Percentiles rank a stretch among this genome's conserved stretches.
Evolutionary conservation across 371 early-diverging fungal species (phyloP).

Genomic region (Globomyces sp.): DNA sequence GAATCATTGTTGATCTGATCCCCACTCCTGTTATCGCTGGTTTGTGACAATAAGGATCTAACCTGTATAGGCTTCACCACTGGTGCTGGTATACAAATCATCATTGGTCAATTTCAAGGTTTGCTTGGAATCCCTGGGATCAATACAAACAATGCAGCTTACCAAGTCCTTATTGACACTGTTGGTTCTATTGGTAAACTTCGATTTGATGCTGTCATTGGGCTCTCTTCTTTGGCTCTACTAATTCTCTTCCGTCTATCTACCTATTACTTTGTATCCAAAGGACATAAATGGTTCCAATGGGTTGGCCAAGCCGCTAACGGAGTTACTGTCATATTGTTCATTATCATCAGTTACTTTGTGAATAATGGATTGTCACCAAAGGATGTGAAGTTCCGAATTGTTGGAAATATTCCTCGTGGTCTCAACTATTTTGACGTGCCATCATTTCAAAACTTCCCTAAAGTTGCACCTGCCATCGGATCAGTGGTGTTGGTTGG

Average conservation of each 20-base stretch:
- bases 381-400: neutral
- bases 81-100: slow-evolving; percentile 52
- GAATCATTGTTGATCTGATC: slow-evolving; percentile 81
- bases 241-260: slow-evolving; percentile 49
- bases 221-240: slow-evolving; percentile 54
- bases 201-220: slow-evolving; percentile 60
- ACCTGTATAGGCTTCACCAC: slow-evolving; percentile 10
- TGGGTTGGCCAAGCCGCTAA: slow-evolving; percentile 64
- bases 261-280: slow-evolving; percentile 26
- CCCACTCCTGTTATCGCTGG: slow-evolving; percentile 34
- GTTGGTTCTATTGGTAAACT: slow-evolving; percentile 44
- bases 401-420: slow-evolving; percentile 13
- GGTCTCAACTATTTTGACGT: slow-evolving; percentile 25
- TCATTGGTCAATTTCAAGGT: slow-evolving; percentile 72
- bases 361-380: slow-evolving; percentile 42
- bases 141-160: slow-evolving; percentile 57
- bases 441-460: slow-evolving; percentile 45
- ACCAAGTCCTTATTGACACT: slow-evolving; percentile 59
- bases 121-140: slow-evolving; percentile 71
- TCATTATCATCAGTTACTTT: slow-evolving; percentile 67
- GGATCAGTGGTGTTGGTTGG: slow-evolving; percentile 64
- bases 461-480: slow-evolving; percentile 51
- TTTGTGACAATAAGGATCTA: neutral
- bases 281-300: slow-evolving; percentile 31
- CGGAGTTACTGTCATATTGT: slow-evolving; percentile 71